Percentiles rank a stretch among this genome's conserved stretches.
Conservation (phyloP, 139 green algal species). For the Tetratostichococcus sp. region DNA sequence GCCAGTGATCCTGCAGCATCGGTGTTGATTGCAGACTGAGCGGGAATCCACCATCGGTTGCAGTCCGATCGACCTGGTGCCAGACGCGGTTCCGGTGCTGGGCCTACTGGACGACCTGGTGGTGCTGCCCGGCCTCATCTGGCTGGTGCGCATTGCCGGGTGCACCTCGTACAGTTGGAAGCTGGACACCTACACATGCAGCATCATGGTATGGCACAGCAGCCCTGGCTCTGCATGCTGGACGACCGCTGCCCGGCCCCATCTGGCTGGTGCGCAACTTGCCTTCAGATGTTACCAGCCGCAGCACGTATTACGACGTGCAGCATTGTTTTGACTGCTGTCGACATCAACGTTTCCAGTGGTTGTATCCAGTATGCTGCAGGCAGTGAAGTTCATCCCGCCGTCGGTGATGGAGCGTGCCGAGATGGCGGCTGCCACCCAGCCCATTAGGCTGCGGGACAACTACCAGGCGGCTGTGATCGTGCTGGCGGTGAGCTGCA, state of each 20-base stretch:
- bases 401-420: conserved; percentile 1
- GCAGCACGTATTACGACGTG: too few species aligned
- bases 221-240: too few species aligned
- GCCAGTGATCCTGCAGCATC: background rate
- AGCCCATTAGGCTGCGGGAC: conserved; percentile 24
- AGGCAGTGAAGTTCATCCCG: conserved; percentile 30
- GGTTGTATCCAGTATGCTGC: too few species aligned
- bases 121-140: conserved; percentile 40
- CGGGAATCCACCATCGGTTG: background rate
- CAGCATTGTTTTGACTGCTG: too few species aligned
- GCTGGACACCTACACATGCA: too few species aligned
- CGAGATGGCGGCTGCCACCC: background rate
- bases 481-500: background rate
- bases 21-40: background rate
- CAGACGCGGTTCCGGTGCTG: conserved; percentile 55
- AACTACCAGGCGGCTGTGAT: conserved; percentile 27
- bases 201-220: too few species aligned
- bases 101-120: conserved; percentile 51
- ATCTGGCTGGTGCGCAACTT: too few species aligned
- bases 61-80: conserved; percentile 49
- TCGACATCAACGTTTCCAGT: too few species aligned
- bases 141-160: conserved; percentile 6
- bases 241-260: too few species aligned
- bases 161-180: too few species aligned
- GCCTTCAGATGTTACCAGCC: too few species aligned